Evolutionary conservation across 352 stramenopile species (phyloP).

Genomic region (Pythium scleroteichum): DNA sequence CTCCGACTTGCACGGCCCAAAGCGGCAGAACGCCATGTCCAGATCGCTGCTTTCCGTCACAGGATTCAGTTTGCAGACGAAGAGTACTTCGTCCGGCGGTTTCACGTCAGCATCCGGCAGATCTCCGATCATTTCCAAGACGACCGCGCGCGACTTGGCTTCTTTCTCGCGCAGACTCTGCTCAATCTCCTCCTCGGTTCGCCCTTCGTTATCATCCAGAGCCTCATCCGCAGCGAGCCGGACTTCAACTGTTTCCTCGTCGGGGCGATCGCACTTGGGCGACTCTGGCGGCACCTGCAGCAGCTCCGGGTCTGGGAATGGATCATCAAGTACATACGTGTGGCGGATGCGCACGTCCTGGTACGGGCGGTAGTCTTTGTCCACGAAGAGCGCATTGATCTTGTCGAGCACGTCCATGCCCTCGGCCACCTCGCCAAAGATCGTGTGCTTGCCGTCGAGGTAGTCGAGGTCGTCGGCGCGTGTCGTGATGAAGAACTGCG

Average conservation of each 20-base stretch:
- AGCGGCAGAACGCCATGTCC: slow-evolving; percentile 94
- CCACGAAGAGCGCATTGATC: slow-evolving; percentile 95
- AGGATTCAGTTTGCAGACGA: slow-evolving; percentile 97
- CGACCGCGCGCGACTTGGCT: slow-evolving; percentile 94
- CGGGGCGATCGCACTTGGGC: slow-evolving; percentile 84
- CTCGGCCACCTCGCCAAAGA: slow-evolving; percentile 93
- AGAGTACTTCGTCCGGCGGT: slow-evolving; percentile 98
- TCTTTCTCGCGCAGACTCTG: slow-evolving; percentile 89
- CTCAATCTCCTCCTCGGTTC: slow-evolving; percentile 89
- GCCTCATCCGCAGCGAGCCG: slow-evolving; percentile 91
- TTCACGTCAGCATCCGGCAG: slow-evolving; percentile 96
- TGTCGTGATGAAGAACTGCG: slow-evolving; percentile 98
- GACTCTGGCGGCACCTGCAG: slow-evolving; percentile 82
- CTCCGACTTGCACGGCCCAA: slow-evolving; percentile 88
- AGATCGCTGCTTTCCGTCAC: slow-evolving; percentile 93
- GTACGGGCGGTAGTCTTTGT: slow-evolving; percentile 94
- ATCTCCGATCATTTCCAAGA: slow-evolving; percentile 99
- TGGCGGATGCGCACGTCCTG: slow-evolving; percentile 97
- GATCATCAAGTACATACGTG: slow-evolving; percentile 87
- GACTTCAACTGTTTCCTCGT: slow-evolving; percentile 89
- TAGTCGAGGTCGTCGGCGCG: slow-evolving; percentile 88
- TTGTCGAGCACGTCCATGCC: slow-evolving; percentile 94
- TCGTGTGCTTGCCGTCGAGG: slow-evolving; percentile 90
- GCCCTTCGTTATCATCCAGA: slow-evolving; percentile 70
- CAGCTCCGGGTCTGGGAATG: slow-evolving; percentile 72